Evolutionary conservation across 225 moss, liverwort and hornwort species (phyloP).

Genomic region (Neckera pumila): DNA sequence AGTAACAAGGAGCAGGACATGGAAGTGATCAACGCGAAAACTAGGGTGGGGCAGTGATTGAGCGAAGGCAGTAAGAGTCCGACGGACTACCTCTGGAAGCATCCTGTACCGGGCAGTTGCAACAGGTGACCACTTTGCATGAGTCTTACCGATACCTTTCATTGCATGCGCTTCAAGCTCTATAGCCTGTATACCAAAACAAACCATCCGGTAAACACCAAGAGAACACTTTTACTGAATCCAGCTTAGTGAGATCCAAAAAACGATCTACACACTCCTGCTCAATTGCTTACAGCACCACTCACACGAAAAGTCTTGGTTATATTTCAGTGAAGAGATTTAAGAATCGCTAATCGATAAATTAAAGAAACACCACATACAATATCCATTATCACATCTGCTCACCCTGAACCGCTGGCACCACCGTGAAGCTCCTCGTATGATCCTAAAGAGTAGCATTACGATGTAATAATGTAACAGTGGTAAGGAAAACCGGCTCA

Average conservation of each 20-base stretch:
- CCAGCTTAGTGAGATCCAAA: not conserved
- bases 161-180: conserved; percentile 95
- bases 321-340: not conserved
- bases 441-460: not conserved
- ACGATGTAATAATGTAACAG: not conserved
- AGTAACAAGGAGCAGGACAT: not conserved
- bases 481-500: not conserved
- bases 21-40: not conserved
- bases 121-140: conserved; percentile 99
- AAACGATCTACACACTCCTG: not conserved
- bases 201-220: not conserved
- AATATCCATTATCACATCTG: not conserved
- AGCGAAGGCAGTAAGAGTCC: not conserved
- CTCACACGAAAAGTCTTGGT: not conserved
- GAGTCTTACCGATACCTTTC: conserved; percentile 92
- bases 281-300: not conserved
- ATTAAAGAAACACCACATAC: not conserved
- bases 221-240: not conserved
- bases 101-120: conserved; percentile 96
- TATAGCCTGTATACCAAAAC: conserved; percentile 51
- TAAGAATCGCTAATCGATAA: not conserved
- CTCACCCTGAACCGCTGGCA: not conserved
- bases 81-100: conserved; percentile 77
- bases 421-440: not conserved
- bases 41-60: not conserved